Evolutionary conservation across 495 filamentous ascomycete genomes (phyloP).

Genomic region (Daldinia bambusicola): DNA sequence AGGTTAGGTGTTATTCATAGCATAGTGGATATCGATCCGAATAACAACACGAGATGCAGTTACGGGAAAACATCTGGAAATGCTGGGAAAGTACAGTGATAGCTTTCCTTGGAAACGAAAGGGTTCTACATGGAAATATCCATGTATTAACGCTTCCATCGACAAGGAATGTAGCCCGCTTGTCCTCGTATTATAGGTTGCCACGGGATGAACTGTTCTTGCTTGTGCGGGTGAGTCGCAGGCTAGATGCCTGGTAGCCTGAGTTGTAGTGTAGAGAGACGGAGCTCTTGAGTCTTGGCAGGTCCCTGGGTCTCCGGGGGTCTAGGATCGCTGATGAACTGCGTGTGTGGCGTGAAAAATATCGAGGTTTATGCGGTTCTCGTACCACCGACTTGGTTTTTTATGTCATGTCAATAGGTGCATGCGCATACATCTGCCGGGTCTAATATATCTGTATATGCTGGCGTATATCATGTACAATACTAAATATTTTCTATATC

Average conservation of each 20-base stretch:
- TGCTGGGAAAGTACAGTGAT: background rate
- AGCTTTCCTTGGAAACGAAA: conserved; percentile 15
- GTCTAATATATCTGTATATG: background rate
- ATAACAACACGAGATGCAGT: conserved; percentile 18
- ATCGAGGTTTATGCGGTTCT: conserved; percentile 21
- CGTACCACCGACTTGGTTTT: conserved; percentile 20
- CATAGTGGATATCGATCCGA: conserved; percentile 4
- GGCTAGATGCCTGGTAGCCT: background rate
- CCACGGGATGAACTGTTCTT: conserved; percentile 5
- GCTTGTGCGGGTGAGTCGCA: conserved; percentile 8
- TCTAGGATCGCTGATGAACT: conserved; percentile 8
- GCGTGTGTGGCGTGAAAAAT: conserved; percentile 27
- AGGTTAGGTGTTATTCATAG: background rate
- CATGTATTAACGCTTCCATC: conserved; percentile 2
- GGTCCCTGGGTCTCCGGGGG: background rate
- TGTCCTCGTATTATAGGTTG: conserved; percentile 36
- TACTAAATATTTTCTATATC: background rate
- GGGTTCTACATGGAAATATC: conserved; percentile 13
- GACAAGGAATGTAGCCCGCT: conserved; percentile 13
- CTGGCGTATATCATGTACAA: too few relatives aligned
- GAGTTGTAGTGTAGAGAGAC: conserved; percentile 5
- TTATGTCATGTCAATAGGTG: too few relatives aligned
- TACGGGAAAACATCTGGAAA: background rate
- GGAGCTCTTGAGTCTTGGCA: conserved; percentile 16
- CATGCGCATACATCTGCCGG: conserved; percentile 1